Evolutionary conservation across 2,329 filamentous ascomycete species (phyloP), one percentile per base, ranked within the genome.

Genomic region (Chalaropsis ovoidea): DNA sequence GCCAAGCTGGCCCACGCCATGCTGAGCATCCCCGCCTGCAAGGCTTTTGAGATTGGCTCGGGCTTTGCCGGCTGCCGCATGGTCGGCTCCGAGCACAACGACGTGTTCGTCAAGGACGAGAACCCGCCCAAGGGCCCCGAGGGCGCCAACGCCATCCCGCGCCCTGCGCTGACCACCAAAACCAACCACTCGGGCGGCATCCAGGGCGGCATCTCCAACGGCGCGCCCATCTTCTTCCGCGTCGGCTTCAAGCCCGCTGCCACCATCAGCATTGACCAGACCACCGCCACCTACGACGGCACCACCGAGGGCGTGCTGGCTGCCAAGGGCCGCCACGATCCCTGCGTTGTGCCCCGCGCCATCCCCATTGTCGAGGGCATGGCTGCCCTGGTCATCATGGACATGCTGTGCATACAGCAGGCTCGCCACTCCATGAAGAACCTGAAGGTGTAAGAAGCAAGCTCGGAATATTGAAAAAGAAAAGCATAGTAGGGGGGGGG

Each of bases 101-200:
- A 97, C 75, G 80, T 89, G 65, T 96, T 95, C 76, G 78, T 93
- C 64, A 68, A 64, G 65, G 75, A 67, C 24, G 64, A 75, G 54
- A 69, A 72, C 58, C 61, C 72, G 17, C 67, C 70, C 17, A 74
- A 80, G n/a, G 76, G 77, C 31, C 72, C 75, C 65, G 79, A 79
- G 17, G 76, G 76, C 13, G 72, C 74, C 27, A 73, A 72, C 60
- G 79, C 79, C 39, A 75, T 80, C 17, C 75, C 78, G 39, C 77
- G 79, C 67, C 68, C 68, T 1, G 84, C 88, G 19, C 82, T 96
- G 64, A 87, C 86, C 8, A 96, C 93, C 65, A 89, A 88, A 79
- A 96, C 93, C 31, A 97, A 97, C 80, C 91, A 96, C 80, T 93
- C 88, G 1, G 93, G 93, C 13, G 94, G 93, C 69, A 90, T 97